Conservation (phyloP, 495 filamentous ascomycete genomes). For the Aspergillus nanangensis region DNA sequence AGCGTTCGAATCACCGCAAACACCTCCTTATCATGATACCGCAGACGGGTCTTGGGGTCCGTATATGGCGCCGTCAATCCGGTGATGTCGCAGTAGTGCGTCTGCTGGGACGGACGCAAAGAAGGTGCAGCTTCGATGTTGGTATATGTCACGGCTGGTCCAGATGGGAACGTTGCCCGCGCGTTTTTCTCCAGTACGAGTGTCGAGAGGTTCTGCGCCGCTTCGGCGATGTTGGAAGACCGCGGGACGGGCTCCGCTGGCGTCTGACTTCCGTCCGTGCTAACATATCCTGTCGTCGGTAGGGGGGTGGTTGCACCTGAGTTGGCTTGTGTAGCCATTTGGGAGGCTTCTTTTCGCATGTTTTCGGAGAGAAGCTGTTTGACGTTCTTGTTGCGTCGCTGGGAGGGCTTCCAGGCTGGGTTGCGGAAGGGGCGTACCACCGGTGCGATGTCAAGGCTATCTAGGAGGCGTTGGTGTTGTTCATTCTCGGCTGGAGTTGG, state of each 20-base stretch:
- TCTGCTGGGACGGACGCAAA: slow-evolving; percentile 65
- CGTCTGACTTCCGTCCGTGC: slow-evolving; percentile 49
- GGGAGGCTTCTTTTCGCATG: slow-evolving; percentile 74
- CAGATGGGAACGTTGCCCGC: slow-evolving; percentile 33
- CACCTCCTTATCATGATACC: slow-evolving; percentile 87
- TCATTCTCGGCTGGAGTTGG: slow-evolving; percentile 42
- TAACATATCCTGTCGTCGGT: slow-evolving; percentile 45
- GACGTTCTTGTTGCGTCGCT: slow-evolving; percentile 96
- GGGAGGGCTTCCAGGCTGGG: slow-evolving; percentile 79
- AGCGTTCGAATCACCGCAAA: slow-evolving; percentile 74
- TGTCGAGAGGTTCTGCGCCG: slow-evolving; percentile 75
- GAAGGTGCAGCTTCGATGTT: slow-evolving; percentile 92
- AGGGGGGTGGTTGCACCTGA: slow-evolving; percentile 74
- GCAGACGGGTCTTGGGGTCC: slow-evolving; percentile 86
- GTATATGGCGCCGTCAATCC: slow-evolving; percentile 83
- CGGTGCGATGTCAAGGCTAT: slow-evolving; percentile 80
- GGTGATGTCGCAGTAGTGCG: slow-evolving; percentile 91
- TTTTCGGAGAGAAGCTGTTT: slow-evolving; percentile 95
- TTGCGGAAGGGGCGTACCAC: slow-evolving; percentile 85
- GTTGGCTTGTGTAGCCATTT: slow-evolving; percentile 74
- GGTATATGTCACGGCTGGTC: slow-evolving; percentile 82
- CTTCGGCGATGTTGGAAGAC: slow-evolving; percentile 72
- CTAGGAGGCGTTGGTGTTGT: slow-evolving; percentile 60
- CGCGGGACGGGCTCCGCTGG: slow-evolving; percentile 50
- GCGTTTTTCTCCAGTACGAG: slow-evolving; percentile 77